These are phyloP conservation scores for Curvularia sp. DNA, from an alignment of 2,329 filamentous ascomycete genomes.

Conservation along the genomic window DNA sequence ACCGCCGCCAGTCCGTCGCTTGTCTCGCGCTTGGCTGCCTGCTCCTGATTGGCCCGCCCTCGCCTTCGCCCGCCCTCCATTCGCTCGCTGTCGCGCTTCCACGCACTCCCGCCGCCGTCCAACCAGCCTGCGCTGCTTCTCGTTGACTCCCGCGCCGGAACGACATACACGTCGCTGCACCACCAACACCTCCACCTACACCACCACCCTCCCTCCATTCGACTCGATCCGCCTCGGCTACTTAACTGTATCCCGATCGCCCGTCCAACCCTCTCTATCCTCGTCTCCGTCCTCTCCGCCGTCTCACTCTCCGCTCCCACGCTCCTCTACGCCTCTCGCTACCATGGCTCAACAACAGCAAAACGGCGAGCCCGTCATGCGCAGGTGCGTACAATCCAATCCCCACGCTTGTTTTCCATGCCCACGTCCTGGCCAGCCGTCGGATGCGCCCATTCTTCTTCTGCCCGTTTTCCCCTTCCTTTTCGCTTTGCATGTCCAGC, in stretches of 20 bases:
- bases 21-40: slow-evolving; percentile 6
- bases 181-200: not conserved
- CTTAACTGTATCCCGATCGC: slow-evolving; percentile 21
- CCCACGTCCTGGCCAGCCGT: too few species aligned
- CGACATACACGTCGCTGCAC: slow-evolving; percentile 11
- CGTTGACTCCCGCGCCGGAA: slow-evolving; percentile 6
- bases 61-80: not conserved
- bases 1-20: slow-evolving; percentile 20
- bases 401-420: slow-evolving; percentile 9
- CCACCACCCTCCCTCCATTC: not conserved
- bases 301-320: slow-evolving; percentile 5
- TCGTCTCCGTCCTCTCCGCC: not conserved
- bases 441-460: slow-evolving; percentile 4
- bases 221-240: slow-evolving; percentile 17
- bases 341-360: slow-evolving; percentile 49
- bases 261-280: not conserved
- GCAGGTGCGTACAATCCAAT: slow-evolving; percentile 63
- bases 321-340: slow-evolving; percentile 3
- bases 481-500: slow-evolving; percentile 1
- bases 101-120: slow-evolving; percentile 14
- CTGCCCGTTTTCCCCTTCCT: not conserved
- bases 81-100: slow-evolving; percentile 15
- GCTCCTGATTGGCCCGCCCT: not conserved
- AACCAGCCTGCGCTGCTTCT: slow-evolving; percentile 16
- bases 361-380: slow-evolving; percentile 64